Conservation (phyloP, 352 stramenopile species). For the Blastocystis sp. region DNA sequence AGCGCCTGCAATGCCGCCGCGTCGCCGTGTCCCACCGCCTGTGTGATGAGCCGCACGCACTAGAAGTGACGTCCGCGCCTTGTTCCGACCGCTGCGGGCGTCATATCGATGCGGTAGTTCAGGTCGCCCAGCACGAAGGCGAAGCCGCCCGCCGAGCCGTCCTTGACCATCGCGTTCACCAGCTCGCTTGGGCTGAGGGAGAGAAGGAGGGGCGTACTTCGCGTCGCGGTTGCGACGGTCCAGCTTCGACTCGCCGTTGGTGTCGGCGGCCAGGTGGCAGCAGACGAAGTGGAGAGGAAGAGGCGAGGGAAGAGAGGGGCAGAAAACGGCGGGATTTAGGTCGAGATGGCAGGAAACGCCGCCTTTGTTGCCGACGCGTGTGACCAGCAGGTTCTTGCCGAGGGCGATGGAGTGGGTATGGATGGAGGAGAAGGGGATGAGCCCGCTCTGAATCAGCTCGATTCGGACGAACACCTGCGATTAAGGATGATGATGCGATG, state of each 20-base stretch:
- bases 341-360: not conserved
- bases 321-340: not conserved
- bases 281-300: constrained; percentile 31
- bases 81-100: not conserved
- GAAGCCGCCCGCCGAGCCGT: not conserved
- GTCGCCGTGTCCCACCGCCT: constrained; percentile 26
- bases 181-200: not conserved
- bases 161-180: constrained; percentile 13
- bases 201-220: not conserved
- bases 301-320: too few species aligned
- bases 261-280: constrained; percentile 58
- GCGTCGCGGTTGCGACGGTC: constrained; percentile 47
- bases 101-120: constrained; percentile 49
- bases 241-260: constrained; percentile 38
- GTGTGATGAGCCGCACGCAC: constrained; percentile 39
- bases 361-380: constrained; percentile 59
- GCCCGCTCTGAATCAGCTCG: constrained; percentile 49
- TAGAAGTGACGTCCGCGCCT: not conserved
- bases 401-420: constrained; percentile 46
- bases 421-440: constrained; percentile 35
- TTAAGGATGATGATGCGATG: not conserved
- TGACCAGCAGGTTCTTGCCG: constrained; percentile 68
- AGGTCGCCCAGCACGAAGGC: constrained; percentile 58
- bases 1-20: constrained; percentile 16
- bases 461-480: constrained; percentile 63